Percentiles rank a stretch among this genome's conserved stretches.
Conservation (phyloP, 2,329 filamentous ascomycete genomes). For the Aspergillus pseudotamarii region DNA sequence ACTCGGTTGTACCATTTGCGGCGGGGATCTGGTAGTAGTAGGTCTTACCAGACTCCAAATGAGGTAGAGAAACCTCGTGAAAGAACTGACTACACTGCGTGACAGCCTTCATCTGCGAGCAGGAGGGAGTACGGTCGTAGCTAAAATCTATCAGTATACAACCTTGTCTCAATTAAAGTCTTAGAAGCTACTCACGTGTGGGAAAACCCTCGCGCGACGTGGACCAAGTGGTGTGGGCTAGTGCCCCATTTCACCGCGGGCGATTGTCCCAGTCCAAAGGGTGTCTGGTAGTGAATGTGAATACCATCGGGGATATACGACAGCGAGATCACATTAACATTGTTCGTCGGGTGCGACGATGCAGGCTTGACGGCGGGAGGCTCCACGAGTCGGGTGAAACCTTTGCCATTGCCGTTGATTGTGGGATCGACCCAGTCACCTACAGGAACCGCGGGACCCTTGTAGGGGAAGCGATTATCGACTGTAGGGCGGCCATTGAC, state of each 20-base stretch:
- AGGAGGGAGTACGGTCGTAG: constrained; percentile 56
- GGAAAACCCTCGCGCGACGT: constrained; percentile 42
- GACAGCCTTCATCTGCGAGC: constrained; percentile 46
- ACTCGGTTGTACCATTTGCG: constrained; percentile 54
- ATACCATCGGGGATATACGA: constrained; percentile 54
- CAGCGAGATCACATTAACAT: constrained; percentile 56
- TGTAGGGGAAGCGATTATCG: constrained; percentile 52
- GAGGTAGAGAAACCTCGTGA: constrained; percentile 52
- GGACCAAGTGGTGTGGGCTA: constrained; percentile 33
- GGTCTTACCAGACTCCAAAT: constrained; percentile 47
- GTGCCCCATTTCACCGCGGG: constrained; percentile 52
- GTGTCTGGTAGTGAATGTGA: constrained; percentile 58
- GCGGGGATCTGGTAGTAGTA: constrained; percentile 57
- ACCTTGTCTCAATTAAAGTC: too few relatives aligned
- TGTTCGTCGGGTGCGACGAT: constrained; percentile 50
- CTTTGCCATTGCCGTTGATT: constrained; percentile 56
- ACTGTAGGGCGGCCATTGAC: constrained; percentile 35
- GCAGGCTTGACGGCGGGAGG: constrained; percentile 53
- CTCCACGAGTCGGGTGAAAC: constrained; percentile 54
- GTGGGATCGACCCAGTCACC: constrained; percentile 56
- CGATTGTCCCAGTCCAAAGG: constrained; percentile 52
- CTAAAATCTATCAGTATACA: constrained; percentile 24
- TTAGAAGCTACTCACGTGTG: constrained; percentile 40
- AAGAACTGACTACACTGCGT: constrained; percentile 57
- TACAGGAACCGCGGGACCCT: constrained; percentile 51